Conservation (phyloP, 1,284 basidiomycete species). For the Melampsora larici-populina region DNA sequence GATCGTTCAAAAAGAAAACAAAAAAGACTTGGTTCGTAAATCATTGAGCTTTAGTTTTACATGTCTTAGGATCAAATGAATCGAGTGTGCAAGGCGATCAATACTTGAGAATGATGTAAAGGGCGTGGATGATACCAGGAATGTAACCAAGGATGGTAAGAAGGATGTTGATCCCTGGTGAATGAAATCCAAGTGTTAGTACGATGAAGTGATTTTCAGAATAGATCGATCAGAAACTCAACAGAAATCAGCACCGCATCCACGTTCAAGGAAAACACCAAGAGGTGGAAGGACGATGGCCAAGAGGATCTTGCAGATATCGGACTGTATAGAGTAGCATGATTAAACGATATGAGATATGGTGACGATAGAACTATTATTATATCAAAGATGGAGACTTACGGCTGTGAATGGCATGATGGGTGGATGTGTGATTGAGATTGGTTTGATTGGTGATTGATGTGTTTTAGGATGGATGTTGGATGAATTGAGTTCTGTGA, state of each 20-base stretch:
- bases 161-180: slow-evolving; percentile 37
- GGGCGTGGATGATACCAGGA: slow-evolving; percentile 41
- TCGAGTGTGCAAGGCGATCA: background rate
- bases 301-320: slow-evolving; percentile 48
- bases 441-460: too few species aligned
- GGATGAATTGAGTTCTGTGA: too few species aligned
- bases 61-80: background rate
- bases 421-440: background rate
- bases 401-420: slow-evolving; percentile 41
- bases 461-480: too few species aligned
- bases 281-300: slow-evolving; percentile 73
- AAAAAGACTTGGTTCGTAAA: too few species aligned
- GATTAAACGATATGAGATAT: too few species aligned
- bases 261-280: slow-evolving; percentile 73
- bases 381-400: background rate
- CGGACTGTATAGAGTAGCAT: slow-evolving; percentile 6
- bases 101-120: slow-evolving; percentile 43
- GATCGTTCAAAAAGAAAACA: too few species aligned
- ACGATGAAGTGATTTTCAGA: background rate
- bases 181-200: background rate
- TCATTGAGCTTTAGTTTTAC: too few species aligned
- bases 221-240: slow-evolving; percentile 51
- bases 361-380: too few species aligned
- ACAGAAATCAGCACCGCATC: slow-evolving; percentile 66
- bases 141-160: slow-evolving; percentile 41